phyloP scores from a whole-genome alignment of 2,329 filamentous ascomycete genomes.

The Penicillium sp. region DNA sequence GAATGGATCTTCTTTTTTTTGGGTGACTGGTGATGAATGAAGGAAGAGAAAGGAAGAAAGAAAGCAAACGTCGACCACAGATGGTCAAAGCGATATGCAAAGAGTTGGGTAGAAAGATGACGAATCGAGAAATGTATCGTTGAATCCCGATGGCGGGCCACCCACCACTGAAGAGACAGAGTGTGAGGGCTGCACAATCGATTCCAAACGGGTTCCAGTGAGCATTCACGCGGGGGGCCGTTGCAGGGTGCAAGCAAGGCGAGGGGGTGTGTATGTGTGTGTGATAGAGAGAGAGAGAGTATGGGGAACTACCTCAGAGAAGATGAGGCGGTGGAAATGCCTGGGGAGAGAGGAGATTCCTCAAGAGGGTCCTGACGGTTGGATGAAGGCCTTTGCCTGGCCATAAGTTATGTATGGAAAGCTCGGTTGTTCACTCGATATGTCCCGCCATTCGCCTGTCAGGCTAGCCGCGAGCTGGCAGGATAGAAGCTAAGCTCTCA shows the following conservation, averaged over 20 bases:
- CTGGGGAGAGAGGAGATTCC: constrained; percentile 40
- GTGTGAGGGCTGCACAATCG: not conserved
- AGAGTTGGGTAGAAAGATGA: constrained; percentile 12
- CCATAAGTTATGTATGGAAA: constrained; percentile 46
- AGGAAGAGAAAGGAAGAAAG: constrained; percentile 8
- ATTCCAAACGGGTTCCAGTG: not conserved
- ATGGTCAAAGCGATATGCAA: constrained; percentile 8
- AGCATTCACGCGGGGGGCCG: not conserved
- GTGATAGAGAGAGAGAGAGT: constrained; percentile 13
- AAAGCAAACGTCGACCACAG: constrained; percentile 1
- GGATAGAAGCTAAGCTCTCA: not conserved
- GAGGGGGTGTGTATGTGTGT: too few relatives aligned
- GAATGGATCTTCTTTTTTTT: constrained; percentile 51
- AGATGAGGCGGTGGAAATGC: constrained; percentile 31
- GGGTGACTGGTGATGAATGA: constrained; percentile 8
- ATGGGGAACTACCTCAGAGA: constrained; percentile 40
- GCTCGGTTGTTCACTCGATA: constrained; percentile 34
- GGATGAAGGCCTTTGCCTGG: constrained; percentile 48
- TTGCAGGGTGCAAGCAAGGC: not conserved
- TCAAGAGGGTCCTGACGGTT: constrained; percentile 47
- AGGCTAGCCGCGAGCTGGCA: constrained; percentile 17
- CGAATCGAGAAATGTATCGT: constrained; percentile 2
- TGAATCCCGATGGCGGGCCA: not conserved
- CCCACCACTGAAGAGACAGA: not conserved
- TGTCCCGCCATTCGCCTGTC: constrained; percentile 47